Base-by-base conservation (phyloP, 2,329 filamentous ascomycete species). In the Sporothrix euskadiensis region DNA sequence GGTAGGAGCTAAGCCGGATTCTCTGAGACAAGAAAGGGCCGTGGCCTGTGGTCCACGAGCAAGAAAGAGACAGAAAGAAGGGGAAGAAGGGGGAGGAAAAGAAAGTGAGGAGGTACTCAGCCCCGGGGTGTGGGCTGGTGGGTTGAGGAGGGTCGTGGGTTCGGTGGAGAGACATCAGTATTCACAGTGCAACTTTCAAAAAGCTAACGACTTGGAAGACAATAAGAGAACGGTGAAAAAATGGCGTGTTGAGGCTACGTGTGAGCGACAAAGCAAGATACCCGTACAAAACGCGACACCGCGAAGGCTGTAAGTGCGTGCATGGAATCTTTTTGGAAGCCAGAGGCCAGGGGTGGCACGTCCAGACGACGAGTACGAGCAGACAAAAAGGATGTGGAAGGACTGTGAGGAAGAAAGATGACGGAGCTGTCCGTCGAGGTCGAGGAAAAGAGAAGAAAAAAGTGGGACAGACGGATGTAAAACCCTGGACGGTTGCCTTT, bases 1-100 rank as follows among this genome's bases (percentile, higher is more conserved):
- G 84, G 84, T 85, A 85, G 83, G 83, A 83, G 81, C 81, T 82
- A 83, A 83, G 83, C 84, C 84, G 84, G 83, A 80, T 81, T 83
- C 81, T 81, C 81, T 85, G 84, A 84, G 82, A 85, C 84, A 84
- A 79, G 78, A 78, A 78, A 79, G 78, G 78, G 79, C 77, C 77
- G 76, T 77, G 78, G 79, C 22, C 79, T 80, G 78, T 80, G 79
- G 77, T 39, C 52, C 14, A 56, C 77, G 77, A 77, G 78, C 76
- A 76, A 77, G 76, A 76, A 74, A 77, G 74, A 72, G 75, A 75
- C 76, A 49, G 19, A 49, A 49, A 49, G 44, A 19, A 16, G 78
- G 78, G 79, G 81, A 82, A 73, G 78, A 76, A 78, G 75, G 75
- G 78, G 78, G 79, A 81, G 71, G 79, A 76, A 78, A 75, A 76